A percentile compares a stretch with the other conserved stretches of the same genome.
Evolutionary conservation across 2,329 filamentous ascomycete genomes (phyloP).

Genomic region (Aspergillus persii): DNA sequence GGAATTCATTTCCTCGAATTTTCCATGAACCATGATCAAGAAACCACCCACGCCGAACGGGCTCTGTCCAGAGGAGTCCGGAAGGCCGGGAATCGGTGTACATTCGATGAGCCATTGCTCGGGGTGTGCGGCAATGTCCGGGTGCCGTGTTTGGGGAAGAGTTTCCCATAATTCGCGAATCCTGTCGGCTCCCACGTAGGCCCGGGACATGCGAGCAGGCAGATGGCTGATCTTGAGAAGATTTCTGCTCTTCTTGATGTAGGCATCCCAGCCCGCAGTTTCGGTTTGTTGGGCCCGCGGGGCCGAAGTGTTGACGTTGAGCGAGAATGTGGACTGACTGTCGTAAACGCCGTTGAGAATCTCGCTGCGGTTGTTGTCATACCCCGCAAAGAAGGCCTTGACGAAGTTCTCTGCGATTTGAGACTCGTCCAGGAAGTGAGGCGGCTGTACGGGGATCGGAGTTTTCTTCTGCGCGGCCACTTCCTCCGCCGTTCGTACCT

Average conservation of each 20-base stretch:
- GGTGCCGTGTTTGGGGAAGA: slow-evolving; percentile 72
- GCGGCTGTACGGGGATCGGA: slow-evolving; percentile 61
- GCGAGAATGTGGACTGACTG: slow-evolving; percentile 69
- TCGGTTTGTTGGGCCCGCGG: slow-evolving; percentile 52
- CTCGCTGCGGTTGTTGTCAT: slow-evolving; percentile 67
- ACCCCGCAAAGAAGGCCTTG: slow-evolving; percentile 68
- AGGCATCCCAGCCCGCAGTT: slow-evolving; percentile 62
- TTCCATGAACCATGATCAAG: slow-evolving; percentile 75
- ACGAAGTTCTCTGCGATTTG: slow-evolving; percentile 75
- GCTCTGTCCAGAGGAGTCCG: slow-evolving; percentile 65
- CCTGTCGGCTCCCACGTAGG: slow-evolving; percentile 61
- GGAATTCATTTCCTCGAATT: slow-evolving; percentile 71
- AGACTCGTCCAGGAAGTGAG: slow-evolving; percentile 71
- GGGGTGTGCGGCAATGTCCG: slow-evolving; percentile 63
- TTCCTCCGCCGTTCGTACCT: slow-evolving; percentile 71
- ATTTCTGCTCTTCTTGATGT: slow-evolving; percentile 77
- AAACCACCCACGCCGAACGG: slow-evolving; percentile 71
- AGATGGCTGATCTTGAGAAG: slow-evolving; percentile 65
- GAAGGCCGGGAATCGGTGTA: slow-evolving; percentile 68
- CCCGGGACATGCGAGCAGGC: slow-evolving; percentile 61
- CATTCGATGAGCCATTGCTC: slow-evolving; percentile 82
- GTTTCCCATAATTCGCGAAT: slow-evolving; percentile 68
- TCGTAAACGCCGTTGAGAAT: slow-evolving; percentile 72
- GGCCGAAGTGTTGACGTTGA: slow-evolving; percentile 66
- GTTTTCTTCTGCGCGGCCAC: slow-evolving; percentile 58